These are phyloP conservation scores for Naegleria gruberi DNA, from an alignment of 208 protist species.

Conservation along the genomic window DNA sequence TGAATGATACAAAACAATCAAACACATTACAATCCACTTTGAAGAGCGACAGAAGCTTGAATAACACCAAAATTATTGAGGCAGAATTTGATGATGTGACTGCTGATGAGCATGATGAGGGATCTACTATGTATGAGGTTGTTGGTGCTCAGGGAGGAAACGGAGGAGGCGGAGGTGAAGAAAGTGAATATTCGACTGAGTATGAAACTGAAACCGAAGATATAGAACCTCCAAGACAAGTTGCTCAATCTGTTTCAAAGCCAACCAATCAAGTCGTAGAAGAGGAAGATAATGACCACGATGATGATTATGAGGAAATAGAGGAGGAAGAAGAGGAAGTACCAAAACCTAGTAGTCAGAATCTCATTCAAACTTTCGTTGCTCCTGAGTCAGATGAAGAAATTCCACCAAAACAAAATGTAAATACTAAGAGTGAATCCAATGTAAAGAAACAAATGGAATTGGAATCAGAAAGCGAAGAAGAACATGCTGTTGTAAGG, in stretches of 20 bases:
- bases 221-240: background rate
- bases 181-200: background rate
- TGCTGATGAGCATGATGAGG: background rate
- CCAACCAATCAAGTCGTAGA: background rate
- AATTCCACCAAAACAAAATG: background rate
- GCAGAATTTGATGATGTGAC: background rate
- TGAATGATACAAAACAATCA: background rate
- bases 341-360: background rate
- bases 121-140: background rate
- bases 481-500: background rate
- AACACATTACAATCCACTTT: background rate
- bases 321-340: background rate
- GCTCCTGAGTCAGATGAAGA: background rate
- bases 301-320: background rate
- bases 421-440: background rate
- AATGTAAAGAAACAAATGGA: background rate
- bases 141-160: background rate
- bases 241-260: background rate
- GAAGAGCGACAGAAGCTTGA: no score
- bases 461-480: background rate
- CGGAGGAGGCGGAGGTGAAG: background rate
- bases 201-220: background rate
- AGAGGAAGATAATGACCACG: background rate
- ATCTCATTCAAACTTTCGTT: background rate
- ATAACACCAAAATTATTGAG: background rate